Evolutionary conservation across 2,329 filamentous ascomycete genomes (phyloP).

Genomic region (Leptographium procerum): DNA sequence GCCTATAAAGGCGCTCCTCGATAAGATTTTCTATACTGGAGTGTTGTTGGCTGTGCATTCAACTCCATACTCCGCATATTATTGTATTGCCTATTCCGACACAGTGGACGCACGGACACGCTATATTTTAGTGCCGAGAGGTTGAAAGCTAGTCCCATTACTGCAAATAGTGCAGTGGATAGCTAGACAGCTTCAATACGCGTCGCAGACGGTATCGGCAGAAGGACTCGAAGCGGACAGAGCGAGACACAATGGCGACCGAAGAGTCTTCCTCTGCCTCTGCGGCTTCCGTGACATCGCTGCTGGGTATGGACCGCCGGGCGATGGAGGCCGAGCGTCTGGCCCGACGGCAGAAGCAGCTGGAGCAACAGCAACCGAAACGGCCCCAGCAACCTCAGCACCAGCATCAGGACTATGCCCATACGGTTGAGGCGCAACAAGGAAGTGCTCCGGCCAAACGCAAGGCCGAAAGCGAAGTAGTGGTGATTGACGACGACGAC

Average conservation of each 20-base stretch:
- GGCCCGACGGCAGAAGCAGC: constrained; percentile 51
- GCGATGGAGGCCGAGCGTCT: constrained; percentile 80
- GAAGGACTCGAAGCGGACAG: neutral
- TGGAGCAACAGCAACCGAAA: neutral
- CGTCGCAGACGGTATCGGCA: neutral
- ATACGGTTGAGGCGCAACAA: neutral
- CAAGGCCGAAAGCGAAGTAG: constrained; percentile 35
- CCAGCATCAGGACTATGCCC: neutral
- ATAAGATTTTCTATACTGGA: too few species aligned
- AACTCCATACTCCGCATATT: too few species aligned
- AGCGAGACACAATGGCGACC: neutral
- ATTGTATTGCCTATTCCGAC: neutral
- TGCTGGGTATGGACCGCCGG: constrained; percentile 57
- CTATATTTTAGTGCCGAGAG: neutral
- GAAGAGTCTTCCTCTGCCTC: constrained; percentile 4
- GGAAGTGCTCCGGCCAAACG: constrained; percentile 21
- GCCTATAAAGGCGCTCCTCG: too few species aligned
- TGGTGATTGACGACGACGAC: constrained; percentile 12
- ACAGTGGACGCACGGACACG: neutral
- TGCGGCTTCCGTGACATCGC: constrained; percentile 16
- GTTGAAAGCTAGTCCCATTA: neutral
- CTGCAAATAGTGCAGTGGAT: neutral
- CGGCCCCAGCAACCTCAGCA: neutral
- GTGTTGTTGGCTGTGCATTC: too few species aligned
- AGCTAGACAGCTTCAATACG: neutral